Evolutionary conservation across 1,284 basidiomycete species (phyloP).

Genomic region (Trichosporon coremiiforme): DNA sequence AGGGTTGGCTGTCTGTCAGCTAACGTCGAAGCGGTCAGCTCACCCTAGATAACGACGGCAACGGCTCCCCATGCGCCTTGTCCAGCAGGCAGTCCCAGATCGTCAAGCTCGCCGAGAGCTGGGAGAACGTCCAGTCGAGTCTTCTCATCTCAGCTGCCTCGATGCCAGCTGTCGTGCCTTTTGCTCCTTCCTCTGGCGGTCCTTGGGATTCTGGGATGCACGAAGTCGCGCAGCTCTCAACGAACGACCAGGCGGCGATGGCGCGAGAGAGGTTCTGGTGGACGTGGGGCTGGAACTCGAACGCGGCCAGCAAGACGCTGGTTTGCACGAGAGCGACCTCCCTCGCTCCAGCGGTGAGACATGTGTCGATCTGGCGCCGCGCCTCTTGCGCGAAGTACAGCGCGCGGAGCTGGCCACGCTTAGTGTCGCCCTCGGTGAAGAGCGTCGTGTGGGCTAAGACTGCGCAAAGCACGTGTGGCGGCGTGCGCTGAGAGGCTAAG

Average conservation of each 20-base stretch:
- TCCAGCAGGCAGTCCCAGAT: conserved; percentile 29
- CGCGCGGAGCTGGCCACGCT: conserved; percentile 33
- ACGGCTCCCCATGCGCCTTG: conserved; percentile 8
- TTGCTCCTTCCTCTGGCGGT: neutral
- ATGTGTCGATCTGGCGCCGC: conserved; percentile 37
- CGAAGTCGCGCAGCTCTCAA: conserved; percentile 34
- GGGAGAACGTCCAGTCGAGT: conserved; percentile 40
- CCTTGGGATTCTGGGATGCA: conserved; percentile 4
- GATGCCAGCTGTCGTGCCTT: neutral
- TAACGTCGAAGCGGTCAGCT: conserved; percentile 15
- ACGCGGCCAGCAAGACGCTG: conserved; percentile 38
- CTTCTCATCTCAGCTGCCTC: conserved; percentile 34
- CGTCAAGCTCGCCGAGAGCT: conserved; percentile 35
- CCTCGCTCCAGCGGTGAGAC: conserved; percentile 30
- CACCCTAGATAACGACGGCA: conserved; percentile 17
- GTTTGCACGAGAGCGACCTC: conserved; percentile 40
- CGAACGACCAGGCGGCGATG: conserved; percentile 31
- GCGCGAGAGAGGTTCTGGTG: conserved; percentile 35
- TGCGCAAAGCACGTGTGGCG: conserved; percentile 38
- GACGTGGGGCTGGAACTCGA: conserved; percentile 43
- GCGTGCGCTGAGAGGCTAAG: conserved; percentile 22
- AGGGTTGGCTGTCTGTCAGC: conserved; percentile 24
- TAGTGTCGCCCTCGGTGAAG: conserved; percentile 31
- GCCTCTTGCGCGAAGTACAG: conserved; percentile 37
- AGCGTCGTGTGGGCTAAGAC: conserved; percentile 41